These are phyloP conservation scores for Collybia mongolica DNA, from an alignment of 768 basidiomycete species.

Conservation along the genomic window DNA sequence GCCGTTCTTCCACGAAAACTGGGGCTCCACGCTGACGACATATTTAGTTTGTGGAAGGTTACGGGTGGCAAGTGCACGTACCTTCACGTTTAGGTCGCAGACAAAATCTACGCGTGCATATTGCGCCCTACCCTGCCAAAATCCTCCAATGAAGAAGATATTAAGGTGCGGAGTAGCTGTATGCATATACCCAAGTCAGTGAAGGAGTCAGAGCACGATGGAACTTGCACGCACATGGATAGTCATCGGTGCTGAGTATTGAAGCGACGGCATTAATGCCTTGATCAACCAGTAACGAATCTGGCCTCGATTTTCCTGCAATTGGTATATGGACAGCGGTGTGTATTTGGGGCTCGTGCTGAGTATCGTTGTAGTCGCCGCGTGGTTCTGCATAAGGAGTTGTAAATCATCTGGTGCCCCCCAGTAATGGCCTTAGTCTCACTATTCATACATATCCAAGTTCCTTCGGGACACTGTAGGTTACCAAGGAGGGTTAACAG, in stretches of 20 bases:
- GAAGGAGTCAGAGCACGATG: not conserved
- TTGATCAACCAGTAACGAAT: conserved; percentile 3
- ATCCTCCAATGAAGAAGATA: conserved; percentile 5
- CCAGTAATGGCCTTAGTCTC: conserved; percentile 6
- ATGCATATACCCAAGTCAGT: not conserved
- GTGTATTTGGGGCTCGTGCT: conserved; percentile 2
- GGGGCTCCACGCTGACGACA: conserved; percentile 9
- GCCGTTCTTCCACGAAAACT: conserved; percentile 11
- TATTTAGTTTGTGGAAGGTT: not conserved
- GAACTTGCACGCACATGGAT: not conserved
- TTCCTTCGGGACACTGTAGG: conserved; percentile 20
- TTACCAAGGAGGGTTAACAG: not conserved
- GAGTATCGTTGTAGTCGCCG: conserved; percentile 7
- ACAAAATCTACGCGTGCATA: conserved; percentile 7
- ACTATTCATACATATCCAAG: conserved; percentile 30
- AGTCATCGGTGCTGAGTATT: not conserved
- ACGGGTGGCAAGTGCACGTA: not conserved
- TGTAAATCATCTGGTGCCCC: not conserved
- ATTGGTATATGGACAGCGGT: not conserved
- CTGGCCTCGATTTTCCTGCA: conserved; percentile 6
- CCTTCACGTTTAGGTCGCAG: conserved; percentile 5
- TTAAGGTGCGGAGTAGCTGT: conserved; percentile 1
- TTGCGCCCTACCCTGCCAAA: not conserved
- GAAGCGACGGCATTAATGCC: conserved; percentile 6
- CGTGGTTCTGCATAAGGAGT: conserved; percentile 5